Base-by-base conservation (phyloP, 257 asterid genomes). In the Ballota nigra region DNA sequence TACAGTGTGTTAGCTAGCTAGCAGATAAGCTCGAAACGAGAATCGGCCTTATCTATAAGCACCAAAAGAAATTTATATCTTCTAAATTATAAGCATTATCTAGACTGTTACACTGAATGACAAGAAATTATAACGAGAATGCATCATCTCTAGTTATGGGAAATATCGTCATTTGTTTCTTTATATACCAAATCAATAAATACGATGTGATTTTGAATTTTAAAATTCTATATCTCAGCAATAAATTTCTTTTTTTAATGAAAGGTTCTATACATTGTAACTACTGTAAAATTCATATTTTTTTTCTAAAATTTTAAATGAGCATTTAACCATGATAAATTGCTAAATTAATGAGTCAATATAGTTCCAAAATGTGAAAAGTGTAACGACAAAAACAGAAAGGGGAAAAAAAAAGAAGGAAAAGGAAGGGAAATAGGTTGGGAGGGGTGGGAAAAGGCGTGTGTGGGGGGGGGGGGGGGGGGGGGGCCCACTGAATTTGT, bases 401-500 rank as follows among this genome's bases (percentile, higher is more conserved):
- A n/a, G 74, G 0, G 18, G n/a, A n/a, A 28, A 47, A 43, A 19
- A 11, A 26, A 65, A 18, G 6, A 2, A 33, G 4, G 43, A 36
- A 34, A 34, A 66, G 22, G 59, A 38, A 53, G 16, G 6, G 5
- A 3, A 51, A 36, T 33, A 49, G 13, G 11, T 29, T 61, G 62
- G 51, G 15, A 38, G 70, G 71, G 58, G 71, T 28, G 29, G 56
- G 24, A 26, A 26, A 26, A 26, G 29, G 1, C 29, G 29, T 26
- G 29, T 26, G 86, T 75, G 23, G 33, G 58, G 71, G 12, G 9
- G 86, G 77, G 23, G 33, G 58, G 71, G 12, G 9, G 84, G 1
- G 11, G 83, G 86, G 77, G 23, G 41, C 63, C 83, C 85, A 77
- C 58, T 52, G 55, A 51, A 15, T 45, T 45, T 45, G 65, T 63